Evolutionary conservation across 2,329 filamentous ascomycete species (phyloP), one percentile per base, ranked within the genome.

Genomic region (Neofusicoccum laricinum): DNA sequence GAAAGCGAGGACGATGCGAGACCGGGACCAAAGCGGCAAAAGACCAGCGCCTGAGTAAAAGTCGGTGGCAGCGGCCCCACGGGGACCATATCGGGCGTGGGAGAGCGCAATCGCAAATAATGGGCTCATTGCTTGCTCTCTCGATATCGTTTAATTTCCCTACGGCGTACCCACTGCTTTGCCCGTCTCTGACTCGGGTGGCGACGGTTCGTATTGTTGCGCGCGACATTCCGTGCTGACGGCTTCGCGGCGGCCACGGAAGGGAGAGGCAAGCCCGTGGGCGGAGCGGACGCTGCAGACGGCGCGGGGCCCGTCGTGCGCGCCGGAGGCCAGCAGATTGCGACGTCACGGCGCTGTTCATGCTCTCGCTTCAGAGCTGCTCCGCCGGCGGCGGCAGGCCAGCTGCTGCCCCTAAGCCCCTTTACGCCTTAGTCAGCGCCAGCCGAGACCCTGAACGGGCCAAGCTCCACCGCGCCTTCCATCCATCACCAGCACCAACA

Each of bases 401-500:
- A 46, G 15, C 55, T 8, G 55, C n/a, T 36, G 55, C 55, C 55
- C 55, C 55, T 32, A 43, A 59, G 55, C 55, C 55, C 55, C 55
- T 59, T 59, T 59, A 59, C 55, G 55, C 41, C 55, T 59, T 59
- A 59, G 55, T 59, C 40, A 59, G 55, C 55, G 3, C 36, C 10
- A 2, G 21, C 14, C 5, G 38, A 17, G 14, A 30, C 53, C 53
- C 53, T 58, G 53, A 58, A 58, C 32, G 40, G 49, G 53, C 53
- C 40, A 58, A 43, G 53, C 53, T 45, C 17, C 19, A 43, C 25
- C 38, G 40, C 53, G 53, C 53, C n/a, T 43, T 46, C 55, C 41
- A 59, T 48, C 55, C 34, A 59, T 41, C 55, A 59, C 55, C 55
- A 59, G 40, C 6, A 19, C 19, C 6, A 17, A 46, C 55, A 43